Evolutionary conservation across 108 stramenopile species (phyloP), one percentile per base, ranked within the genome.

Genomic region (Phaeodactylum tricornutum): DNA sequence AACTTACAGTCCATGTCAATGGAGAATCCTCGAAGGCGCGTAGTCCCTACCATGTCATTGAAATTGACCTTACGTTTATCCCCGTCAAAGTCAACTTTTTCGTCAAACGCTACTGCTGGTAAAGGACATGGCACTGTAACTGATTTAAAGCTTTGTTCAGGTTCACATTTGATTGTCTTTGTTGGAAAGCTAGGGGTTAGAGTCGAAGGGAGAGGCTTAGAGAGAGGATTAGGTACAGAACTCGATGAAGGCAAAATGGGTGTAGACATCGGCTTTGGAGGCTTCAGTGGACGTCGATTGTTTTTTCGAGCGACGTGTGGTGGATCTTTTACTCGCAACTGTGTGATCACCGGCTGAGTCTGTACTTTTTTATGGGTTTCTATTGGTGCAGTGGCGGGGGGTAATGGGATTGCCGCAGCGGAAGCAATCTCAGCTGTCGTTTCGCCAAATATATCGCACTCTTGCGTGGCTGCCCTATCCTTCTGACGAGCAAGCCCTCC

Each of bases 1-100:
- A 21, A 77, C 75, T 77, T 60, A 77, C 75, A 75, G 64, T 87
- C 86, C 40, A 87, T 45, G 56, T 87, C 87, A 43, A 88, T 82
- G 3, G 87, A 88, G 42, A 84, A 84, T 25, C 84, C 76, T n/a
- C 87, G 37, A 21, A 37, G 40, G 16, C 75, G 53, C 33, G n/a
- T n/a, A n/a, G 14, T 14, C 14, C 9, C 4, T 19, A 19, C 57
- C 62, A 33, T 55, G 29, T 25, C 40, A 47, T 31, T 31, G 24
- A 39, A 26, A 45, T 21, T 55, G 16, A 36, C 42, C 21, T 30
- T 28, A 28, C 32, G 29, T 29, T 33, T 51, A 25, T 36, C 27
- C 41, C 40, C n/a, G 24, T 11, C 2, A 3, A 24, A 25, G 24
- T 43, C 0, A 30, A 36, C 39, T 5, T 15, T 15, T 41, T 11